phyloP scores from a whole-genome alignment of 106 monocot genomes.

The Cymbidium sinense region DNA sequence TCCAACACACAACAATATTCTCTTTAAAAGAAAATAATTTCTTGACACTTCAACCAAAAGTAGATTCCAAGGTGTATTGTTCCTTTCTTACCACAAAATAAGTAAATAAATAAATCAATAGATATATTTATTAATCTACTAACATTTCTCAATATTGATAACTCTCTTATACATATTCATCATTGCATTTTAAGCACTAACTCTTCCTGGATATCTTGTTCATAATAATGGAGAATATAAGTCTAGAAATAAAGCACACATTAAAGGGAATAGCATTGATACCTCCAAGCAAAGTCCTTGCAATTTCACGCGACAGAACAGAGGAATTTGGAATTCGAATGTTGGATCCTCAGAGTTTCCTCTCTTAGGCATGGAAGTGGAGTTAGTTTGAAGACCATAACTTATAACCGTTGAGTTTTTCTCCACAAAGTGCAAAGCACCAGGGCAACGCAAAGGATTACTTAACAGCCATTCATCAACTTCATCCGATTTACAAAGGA shows the following conservation, averaged over 20 bases:
- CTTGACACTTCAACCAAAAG: no score
- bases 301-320: conserved; percentile 85
- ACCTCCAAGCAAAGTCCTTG: conserved; percentile 87
- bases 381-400: conserved; percentile 95
- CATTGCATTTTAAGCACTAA: neutral
- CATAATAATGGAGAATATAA: neutral
- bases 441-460: conserved; percentile 80
- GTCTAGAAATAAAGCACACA: neutral
- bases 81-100: no score
- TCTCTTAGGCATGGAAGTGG: conserved; percentile 63
- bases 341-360: conserved; percentile 85
- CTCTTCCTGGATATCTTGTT: neutral
- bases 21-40: no score
- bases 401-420: conserved; percentile 63
- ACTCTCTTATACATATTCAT: neutral
- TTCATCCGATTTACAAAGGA: conserved; percentile 55
- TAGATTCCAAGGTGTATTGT: no score
- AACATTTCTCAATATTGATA: neutral
- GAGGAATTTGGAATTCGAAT: conserved; percentile 92
- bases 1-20: no score
- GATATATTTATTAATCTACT: neutral
- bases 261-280: neutral
- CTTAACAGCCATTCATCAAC: conserved; percentile 74
- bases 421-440: conserved; percentile 79
- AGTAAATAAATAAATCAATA: no score